Evolutionary conservation across 73 alveolate species (phyloP), one percentile per base, ranked within the genome.

Genomic region (Paramecium biaurelia): DNA sequence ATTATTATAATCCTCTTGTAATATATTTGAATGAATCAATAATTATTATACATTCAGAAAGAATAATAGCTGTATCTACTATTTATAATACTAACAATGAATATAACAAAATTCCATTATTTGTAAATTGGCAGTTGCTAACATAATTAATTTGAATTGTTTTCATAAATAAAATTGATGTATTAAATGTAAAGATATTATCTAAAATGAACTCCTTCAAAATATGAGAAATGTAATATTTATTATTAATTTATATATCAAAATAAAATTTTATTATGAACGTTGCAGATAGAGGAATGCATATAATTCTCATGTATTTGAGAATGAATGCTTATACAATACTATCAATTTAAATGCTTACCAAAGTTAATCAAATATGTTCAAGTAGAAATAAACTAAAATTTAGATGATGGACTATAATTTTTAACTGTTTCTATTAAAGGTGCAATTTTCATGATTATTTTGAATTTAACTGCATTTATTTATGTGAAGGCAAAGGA

Each of bases 331-430:
- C 59, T 23, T 41, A 15, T 37, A 37, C 58, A 74, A 21, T 41
- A 9, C 3, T 74, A 37, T 32, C 87, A 74, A 37, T 74, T 34
- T 37, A 74, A 34, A 21, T 41, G 87, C 59, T 37, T 37, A 74
- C 87, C 23, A 74, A 74, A 11, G 87, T 74, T 41, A 74, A 74
- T 37, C 59, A 74, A 74, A 37, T 74, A 9, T 79, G 90, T 34
- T 79, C 90, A 79, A 79, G 90, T 79, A 79, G 18, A 21, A 21
- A 41, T 35, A 79, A 41, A 1, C 90, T 18, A 21, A 41, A 41
- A 43, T 24, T 79, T 43, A 79, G 90, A 23, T 23, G 90, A 79
- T 32, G 90, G 90, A n/a, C 24, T 11, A 34, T 18, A 14, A 45
- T 79, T 24, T 42, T 42, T 43, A 21, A 35, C 58, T 15, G 26